Conservation (phyloP, 805 yeast genomes). For the Komagataella phaffii region DNA sequence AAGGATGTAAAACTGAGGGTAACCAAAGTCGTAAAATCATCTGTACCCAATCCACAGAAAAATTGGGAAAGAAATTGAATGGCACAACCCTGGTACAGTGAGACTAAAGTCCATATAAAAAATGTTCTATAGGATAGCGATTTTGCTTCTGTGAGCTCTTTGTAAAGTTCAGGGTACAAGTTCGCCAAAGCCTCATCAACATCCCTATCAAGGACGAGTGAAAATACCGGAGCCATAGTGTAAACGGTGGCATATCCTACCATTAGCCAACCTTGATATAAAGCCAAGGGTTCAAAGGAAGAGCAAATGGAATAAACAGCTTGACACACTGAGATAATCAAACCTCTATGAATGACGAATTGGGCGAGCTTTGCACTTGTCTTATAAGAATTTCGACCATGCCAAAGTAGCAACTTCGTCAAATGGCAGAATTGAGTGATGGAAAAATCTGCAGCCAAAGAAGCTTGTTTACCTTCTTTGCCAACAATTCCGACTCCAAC, state of each 20-base stretch:
- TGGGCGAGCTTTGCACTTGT: constrained; percentile 92
- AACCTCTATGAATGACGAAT: constrained; percentile 92
- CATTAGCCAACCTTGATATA: constrained; percentile 94
- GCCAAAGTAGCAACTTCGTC: constrained; percentile 86
- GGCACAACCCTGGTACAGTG: constrained; percentile 81
- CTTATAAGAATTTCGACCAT: constrained; percentile 94
- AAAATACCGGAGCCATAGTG: constrained; percentile 97
- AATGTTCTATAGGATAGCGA: constrained; percentile 80
- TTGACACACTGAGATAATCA: constrained; percentile 87
- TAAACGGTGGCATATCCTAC: constrained; percentile 96
- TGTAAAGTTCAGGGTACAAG: constrained; percentile 87
- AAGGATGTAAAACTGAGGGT: constrained; percentile 72
- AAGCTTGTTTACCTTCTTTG: constrained; percentile 95
- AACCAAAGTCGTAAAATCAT: constrained; percentile 62
- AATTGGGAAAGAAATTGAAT: constrained; percentile 75
- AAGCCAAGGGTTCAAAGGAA: constrained; percentile 82
- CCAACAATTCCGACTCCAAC: constrained; percentile 99
- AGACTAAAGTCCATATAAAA: constrained; percentile 80
- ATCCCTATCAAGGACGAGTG: constrained; percentile 82
- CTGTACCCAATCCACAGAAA: constrained; percentile 47
- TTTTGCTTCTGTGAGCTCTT: constrained; percentile 79
- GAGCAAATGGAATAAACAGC: constrained; percentile 85
- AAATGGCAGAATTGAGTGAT: constrained; percentile 83
- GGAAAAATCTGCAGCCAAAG: constrained; percentile 93
- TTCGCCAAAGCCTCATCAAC: constrained; percentile 81